Evolutionary conservation across 164 flowering plant genomes (phyloP).

Genomic region (Dillenia suffruticosa): DNA sequence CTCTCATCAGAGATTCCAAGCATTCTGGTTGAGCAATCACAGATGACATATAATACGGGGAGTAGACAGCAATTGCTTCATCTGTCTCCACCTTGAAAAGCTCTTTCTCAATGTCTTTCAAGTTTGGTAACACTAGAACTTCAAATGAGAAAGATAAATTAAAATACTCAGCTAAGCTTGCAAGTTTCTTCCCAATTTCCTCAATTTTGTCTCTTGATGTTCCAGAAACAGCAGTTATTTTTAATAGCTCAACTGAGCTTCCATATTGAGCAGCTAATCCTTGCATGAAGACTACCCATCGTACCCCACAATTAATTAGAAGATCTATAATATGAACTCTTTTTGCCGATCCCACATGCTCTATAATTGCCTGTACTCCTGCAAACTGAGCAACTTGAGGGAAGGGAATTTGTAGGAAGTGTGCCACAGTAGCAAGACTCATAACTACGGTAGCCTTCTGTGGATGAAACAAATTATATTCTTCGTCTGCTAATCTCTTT

Average conservation of each 20-base stretch:
- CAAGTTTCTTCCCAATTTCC: conserved; percentile 32
- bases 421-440: conserved; percentile 16
- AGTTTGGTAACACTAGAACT: conserved; percentile 23
- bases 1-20: conserved; percentile 37
- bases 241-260: conserved; percentile 37
- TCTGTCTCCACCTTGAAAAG: conserved; percentile 32
- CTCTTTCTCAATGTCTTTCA: conserved; percentile 33
- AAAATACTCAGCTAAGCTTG: conserved; percentile 28
- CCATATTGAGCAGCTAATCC: conserved; percentile 28
- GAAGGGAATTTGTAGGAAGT: conserved; percentile 29
- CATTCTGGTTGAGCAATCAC: conserved; percentile 24
- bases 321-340: conserved; percentile 51
- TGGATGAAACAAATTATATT: conserved; percentile 7
- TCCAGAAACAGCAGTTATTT: conserved; percentile 37
- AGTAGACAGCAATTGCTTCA: conserved; percentile 35
- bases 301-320: conserved; percentile 31
- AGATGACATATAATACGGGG: conserved; percentile 14
- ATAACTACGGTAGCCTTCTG: conserved; percentile 19
- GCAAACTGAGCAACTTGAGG: conserved; percentile 30
- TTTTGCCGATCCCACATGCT: conserved; percentile 28
- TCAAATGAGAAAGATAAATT: conserved; percentile 32
- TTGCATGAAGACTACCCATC: conserved; percentile 46
- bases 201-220: conserved; percentile 10
- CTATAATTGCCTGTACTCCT: conserved; percentile 48
- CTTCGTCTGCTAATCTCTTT: conserved; percentile 10